These are phyloP conservation scores for Paramecium biaurelia DNA, from an alignment of 73 alveolate genomes.

Conservation along the genomic window DNA sequence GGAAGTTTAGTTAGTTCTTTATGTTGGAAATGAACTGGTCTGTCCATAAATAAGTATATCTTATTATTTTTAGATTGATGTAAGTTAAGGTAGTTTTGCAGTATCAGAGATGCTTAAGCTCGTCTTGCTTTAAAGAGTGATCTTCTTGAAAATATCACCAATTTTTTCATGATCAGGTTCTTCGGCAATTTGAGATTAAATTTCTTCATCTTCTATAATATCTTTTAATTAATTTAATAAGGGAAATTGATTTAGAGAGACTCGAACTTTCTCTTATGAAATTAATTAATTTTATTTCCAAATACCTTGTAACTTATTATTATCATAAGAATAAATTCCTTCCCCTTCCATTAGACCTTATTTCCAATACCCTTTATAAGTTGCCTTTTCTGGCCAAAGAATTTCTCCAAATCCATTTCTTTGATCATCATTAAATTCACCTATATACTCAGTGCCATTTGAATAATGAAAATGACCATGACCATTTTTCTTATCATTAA, in stretches of 20 bases:
- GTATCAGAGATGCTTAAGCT: background rate
- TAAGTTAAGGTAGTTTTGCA: background rate
- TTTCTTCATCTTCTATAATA: constrained; percentile 45
- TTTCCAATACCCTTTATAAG: constrained; percentile 62
- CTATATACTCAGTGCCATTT: constrained; percentile 45
- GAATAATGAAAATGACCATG: constrained; percentile 47
- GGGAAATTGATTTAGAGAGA: constrained; percentile 16
- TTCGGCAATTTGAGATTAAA: background rate
- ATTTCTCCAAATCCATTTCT: constrained; percentile 64
- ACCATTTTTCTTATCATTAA: constrained; percentile 62
- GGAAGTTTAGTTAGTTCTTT: background rate
- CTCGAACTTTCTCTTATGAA: background rate
- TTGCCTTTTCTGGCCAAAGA: constrained; percentile 66
- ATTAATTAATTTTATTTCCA: constrained; percentile 17
- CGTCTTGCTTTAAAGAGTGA: background rate
- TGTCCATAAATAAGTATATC: background rate
- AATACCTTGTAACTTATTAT: background rate
- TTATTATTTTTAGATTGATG: background rate
- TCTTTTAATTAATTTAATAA: background rate
- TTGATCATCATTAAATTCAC: constrained; percentile 24
- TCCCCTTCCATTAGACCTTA: constrained; percentile 62
- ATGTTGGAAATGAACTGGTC: background rate
- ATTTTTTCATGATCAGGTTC: constrained; percentile 40
- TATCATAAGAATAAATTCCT: background rate
- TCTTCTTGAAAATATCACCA: constrained; percentile 33